Conservation (phyloP, 75 land plant genomes). For the Cryptomeria japonica region DNA sequence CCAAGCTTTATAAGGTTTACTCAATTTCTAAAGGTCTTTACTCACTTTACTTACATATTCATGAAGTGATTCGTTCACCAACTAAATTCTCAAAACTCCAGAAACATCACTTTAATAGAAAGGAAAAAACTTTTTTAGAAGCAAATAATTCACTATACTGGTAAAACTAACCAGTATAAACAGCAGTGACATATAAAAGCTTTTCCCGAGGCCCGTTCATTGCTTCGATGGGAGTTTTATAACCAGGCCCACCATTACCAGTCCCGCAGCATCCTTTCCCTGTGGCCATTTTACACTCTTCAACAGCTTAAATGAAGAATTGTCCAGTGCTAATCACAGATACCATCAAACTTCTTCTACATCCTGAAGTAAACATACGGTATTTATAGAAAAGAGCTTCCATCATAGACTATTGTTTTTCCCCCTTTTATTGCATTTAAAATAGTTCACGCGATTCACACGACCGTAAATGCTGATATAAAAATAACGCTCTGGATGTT, state of each 20-base stretch:
- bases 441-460: not conserved
- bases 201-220: slow-evolving; percentile 80
- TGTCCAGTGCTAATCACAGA: not conserved
- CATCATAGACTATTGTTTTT: not conserved
- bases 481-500: not conserved
- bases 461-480: too few relatives aligned
- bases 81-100: too few relatives aligned
- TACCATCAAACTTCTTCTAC: not conserved
- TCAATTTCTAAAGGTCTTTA: too few relatives aligned
- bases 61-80: too few relatives aligned
- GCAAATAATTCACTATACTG: not conserved
- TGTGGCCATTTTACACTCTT: not conserved
- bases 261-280: not conserved
- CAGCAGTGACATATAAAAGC: slow-evolving; percentile 85
- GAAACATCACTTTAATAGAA: too few relatives aligned
- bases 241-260: slow-evolving; percentile 72
- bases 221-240: slow-evolving; percentile 82
- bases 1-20: too few relatives aligned
- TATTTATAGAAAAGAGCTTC: not conserved
- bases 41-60: too few relatives aligned
- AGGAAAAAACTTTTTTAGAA: not conserved
- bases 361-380: not conserved
- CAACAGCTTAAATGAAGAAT: not conserved
- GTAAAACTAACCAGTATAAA: slow-evolving; percentile 63
- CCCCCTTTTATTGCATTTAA: not conserved